These are phyloP conservation scores for Diaporthe batatas DNA, from an alignment of 2,329 filamentous ascomycete species.

Conservation along the genomic window DNA sequence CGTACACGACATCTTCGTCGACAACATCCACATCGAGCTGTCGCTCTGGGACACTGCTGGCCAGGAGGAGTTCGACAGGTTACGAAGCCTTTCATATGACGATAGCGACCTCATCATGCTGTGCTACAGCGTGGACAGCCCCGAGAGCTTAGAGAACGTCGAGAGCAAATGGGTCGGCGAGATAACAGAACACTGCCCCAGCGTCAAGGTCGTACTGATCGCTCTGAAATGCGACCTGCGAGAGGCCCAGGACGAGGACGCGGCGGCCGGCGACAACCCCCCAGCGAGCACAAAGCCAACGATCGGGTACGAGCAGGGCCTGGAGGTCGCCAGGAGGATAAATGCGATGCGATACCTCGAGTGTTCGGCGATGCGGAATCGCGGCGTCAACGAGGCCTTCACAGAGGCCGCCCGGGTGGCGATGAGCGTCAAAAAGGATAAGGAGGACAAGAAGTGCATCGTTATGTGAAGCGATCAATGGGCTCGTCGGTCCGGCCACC, in stretches of 20 bases:
- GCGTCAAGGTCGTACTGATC: slow-evolving; percentile 93
- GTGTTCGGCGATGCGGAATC: slow-evolving; percentile 98
- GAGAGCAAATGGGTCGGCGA: slow-evolving; percentile 99
- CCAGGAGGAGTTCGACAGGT: slow-evolving; percentile 97
- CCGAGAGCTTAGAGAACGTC: slow-evolving; percentile 97
- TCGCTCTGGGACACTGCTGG: slow-evolving; percentile 99
- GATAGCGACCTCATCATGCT: slow-evolving; percentile 99
- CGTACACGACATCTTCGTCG: slow-evolving; percentile 98
- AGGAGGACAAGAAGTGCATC: slow-evolving; percentile 71
- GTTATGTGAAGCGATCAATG: slow-evolving; percentile 64
- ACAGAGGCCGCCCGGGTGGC: slow-evolving; percentile 97
- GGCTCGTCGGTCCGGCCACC: slow-evolving; percentile 30
- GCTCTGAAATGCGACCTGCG: slow-evolving; percentile 97
- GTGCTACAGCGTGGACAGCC: slow-evolving; percentile 97
- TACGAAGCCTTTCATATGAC: slow-evolving; percentile 94
- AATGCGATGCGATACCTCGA: slow-evolving; percentile 95
- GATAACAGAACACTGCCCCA: slow-evolving; percentile 97
- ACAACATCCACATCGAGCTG: slow-evolving; percentile 95
- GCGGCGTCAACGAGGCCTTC: slow-evolving; percentile 98
- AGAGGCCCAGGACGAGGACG: slow-evolving; percentile 80
- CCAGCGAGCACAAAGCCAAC: slow-evolving; percentile 71
- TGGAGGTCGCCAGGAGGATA: slow-evolving; percentile 92
- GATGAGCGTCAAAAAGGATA: slow-evolving; percentile 77
- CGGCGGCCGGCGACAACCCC: slow-evolving; percentile 61
- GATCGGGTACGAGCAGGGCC: slow-evolving; percentile 91